Conservation (phyloP, 1,139 yeast genomes). For the Kodamaea alishanica region DNA sequence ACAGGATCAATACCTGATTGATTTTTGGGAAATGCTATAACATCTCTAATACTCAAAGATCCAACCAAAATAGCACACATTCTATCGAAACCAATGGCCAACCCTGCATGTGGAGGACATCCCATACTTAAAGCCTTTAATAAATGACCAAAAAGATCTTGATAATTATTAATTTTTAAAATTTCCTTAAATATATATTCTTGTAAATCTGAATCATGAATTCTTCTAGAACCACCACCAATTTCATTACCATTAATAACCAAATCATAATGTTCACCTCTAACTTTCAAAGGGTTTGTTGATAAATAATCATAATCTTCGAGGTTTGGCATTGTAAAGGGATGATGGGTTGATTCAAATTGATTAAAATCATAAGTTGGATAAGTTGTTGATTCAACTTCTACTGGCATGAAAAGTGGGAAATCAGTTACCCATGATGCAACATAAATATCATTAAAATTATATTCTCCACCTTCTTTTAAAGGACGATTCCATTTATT, state of each 20-base stretch:
- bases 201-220: conserved; percentile 81
- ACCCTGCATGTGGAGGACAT: conserved; percentile 98
- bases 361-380: conserved; percentile 55
- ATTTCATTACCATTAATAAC: conserved; percentile 93
- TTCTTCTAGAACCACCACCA: conserved; percentile 97
- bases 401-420: conserved; percentile 82
- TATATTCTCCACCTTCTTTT: conserved; percentile 17
- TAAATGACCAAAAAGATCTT: conserved; percentile 79
- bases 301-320: conserved; percentile 60
- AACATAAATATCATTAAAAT: conserved; percentile 41
- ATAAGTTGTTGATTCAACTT: conserved; percentile 35
- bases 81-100: conserved; percentile 93
- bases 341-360: conserved; percentile 84
- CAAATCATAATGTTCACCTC: conserved; percentile 93
- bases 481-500: conserved; percentile 47
- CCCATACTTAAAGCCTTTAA: conserved; percentile 80
- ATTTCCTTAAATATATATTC: conserved; percentile 59
- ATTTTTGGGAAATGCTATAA: conserved; percentile 93
- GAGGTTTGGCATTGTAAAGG: conserved; percentile 85
- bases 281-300: conserved; percentile 57
- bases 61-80: conserved; percentile 87
- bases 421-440: conserved; percentile 87
- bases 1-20: conserved; percentile 85
- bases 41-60: conserved; percentile 76
- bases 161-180: conserved; percentile 52